Evolutionary conservation across 352 stramenopile species (phyloP).

Genomic region (Phytophthora agathidicida): DNA sequence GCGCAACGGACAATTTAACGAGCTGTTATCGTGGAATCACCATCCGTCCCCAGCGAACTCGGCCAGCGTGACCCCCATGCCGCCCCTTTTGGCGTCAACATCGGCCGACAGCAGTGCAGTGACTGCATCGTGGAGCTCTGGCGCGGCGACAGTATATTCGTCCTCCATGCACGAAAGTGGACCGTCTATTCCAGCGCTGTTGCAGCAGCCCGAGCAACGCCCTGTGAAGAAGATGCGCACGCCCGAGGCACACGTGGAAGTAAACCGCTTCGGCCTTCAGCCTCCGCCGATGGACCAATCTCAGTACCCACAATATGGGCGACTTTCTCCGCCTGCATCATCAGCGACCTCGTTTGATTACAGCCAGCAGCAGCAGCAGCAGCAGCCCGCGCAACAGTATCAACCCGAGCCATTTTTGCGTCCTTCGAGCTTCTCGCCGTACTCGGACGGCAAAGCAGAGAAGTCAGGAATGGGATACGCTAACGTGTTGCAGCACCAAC

Average conservation of each 20-base stretch:
- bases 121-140: constrained; percentile 30
- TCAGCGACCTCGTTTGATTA: constrained; percentile 33
- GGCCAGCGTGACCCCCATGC: constrained; percentile 49
- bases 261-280: constrained; percentile 31
- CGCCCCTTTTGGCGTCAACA: constrained; percentile 17
- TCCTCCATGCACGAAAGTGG: constrained; percentile 32
- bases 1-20: constrained; percentile 77
- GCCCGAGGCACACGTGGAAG: constrained; percentile 37
- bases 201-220: constrained; percentile 41
- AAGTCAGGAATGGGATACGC: constrained; percentile 28
- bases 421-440: constrained; percentile 30
- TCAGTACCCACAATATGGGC: constrained; percentile 35
- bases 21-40: constrained; percentile 70
- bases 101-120: constrained; percentile 7
- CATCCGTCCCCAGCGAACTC: constrained; percentile 45
- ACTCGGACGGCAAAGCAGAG: constrained; percentile 28
- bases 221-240: constrained; percentile 63
- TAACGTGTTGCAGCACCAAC: constrained; percentile 29
- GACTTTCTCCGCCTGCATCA: constrained; percentile 25
- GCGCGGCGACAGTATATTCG: constrained; percentile 28
- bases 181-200: constrained; percentile 34
- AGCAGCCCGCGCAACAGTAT: constrained; percentile 26
- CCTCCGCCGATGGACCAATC: constrained; percentile 28
- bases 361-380: constrained; percentile 29
- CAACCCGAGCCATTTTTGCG: constrained; percentile 26